Conservation (phyloP, 495 filamentous ascomycete genomes). For the Geopyxis carbonaria region DNA sequence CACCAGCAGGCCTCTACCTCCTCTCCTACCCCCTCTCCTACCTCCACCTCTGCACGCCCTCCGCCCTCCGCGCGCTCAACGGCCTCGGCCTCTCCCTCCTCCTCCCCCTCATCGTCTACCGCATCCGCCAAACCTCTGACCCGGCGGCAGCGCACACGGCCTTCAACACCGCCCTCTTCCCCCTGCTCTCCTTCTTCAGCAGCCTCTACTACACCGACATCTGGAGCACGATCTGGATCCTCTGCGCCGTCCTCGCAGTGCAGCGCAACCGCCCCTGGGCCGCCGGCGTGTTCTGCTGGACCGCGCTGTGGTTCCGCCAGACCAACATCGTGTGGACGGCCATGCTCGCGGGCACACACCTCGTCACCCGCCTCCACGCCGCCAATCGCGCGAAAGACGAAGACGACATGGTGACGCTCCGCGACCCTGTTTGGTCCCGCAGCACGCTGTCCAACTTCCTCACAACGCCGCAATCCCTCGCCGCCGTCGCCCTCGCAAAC, state of each 20-base stretch:
- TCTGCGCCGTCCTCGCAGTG: conserved; percentile 49
- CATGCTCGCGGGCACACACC: conserved; percentile 63
- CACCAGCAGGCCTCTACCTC: conserved; percentile 67
- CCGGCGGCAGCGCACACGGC: conserved; percentile 38
- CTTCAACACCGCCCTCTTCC: conserved; percentile 72
- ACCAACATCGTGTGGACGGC: conserved; percentile 96
- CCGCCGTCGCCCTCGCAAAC: conserved; percentile 44
- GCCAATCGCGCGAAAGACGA: conserved; percentile 24
- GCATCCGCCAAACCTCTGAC: conserved; percentile 7
- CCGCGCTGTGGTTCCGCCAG: conserved; percentile 61
- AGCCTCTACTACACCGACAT: conserved; percentile 90
- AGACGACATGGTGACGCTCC: conserved; percentile 12
- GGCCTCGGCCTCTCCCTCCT: conserved; percentile 30
- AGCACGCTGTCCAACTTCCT: too few relatives aligned
- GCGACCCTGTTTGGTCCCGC: too few relatives aligned
- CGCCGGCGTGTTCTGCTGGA: conserved; percentile 13
- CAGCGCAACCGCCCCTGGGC: conserved; percentile 28
- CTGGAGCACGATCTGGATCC: conserved; percentile 45
- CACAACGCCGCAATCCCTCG: conserved; percentile 32
- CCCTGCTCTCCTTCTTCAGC: conserved; percentile 87
- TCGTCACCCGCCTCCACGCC: conserved; percentile 33
- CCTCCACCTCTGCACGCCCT: conserved; percentile 30
- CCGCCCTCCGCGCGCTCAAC: conserved; percentile 36
- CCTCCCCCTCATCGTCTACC: conserved; percentile 18
- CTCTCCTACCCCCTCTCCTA: conserved; percentile 40